Conservation (phyloP, 441 rosid genomes). For the Pelargonium cotyledonis region DNA sequence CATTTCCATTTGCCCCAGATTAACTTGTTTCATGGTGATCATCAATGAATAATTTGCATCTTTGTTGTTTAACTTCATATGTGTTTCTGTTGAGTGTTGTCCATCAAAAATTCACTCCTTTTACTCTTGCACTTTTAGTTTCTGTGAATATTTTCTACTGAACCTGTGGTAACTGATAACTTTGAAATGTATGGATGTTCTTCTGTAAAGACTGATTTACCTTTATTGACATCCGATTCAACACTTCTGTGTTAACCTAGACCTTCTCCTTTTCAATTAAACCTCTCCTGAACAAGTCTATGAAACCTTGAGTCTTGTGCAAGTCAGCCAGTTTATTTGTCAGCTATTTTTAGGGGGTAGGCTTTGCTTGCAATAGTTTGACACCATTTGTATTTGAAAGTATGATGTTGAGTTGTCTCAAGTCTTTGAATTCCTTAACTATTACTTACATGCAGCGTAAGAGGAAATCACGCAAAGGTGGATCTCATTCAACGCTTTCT, state of each 20-base stretch:
- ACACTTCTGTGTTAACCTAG: too few species aligned
- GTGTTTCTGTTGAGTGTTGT: too few species aligned
- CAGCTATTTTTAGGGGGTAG: background rate
- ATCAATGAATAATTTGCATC: background rate
- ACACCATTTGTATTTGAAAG: background rate
- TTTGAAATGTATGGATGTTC: background rate
- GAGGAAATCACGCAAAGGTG: slow-evolving; percentile 80
- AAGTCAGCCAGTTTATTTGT: slow-evolving; percentile 1
- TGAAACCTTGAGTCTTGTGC: background rate
- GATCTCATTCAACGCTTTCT: slow-evolving; percentile 71
- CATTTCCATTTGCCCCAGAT: background rate
- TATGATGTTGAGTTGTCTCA: too few species aligned
- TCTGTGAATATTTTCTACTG: background rate
- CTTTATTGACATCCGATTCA: background rate
- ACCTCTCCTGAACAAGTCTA: too few species aligned
- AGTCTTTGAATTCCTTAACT: slow-evolving; percentile 31
- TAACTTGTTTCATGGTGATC: background rate
- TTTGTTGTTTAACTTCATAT: background rate
- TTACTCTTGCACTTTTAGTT: too few species aligned
- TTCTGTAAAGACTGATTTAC: background rate
- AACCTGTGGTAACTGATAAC: background rate
- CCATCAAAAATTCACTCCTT: too few species aligned
- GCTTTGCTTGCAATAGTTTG: background rate
- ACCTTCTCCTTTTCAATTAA: too few species aligned
- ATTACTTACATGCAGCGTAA: slow-evolving; percentile 67